Percentiles rank a stretch among this genome's conserved stretches.
These are phyloP conservation scores for Xanthoconium stramineum DNA, from an alignment of 768 basidiomycete species.

Conservation along the genomic window DNA sequence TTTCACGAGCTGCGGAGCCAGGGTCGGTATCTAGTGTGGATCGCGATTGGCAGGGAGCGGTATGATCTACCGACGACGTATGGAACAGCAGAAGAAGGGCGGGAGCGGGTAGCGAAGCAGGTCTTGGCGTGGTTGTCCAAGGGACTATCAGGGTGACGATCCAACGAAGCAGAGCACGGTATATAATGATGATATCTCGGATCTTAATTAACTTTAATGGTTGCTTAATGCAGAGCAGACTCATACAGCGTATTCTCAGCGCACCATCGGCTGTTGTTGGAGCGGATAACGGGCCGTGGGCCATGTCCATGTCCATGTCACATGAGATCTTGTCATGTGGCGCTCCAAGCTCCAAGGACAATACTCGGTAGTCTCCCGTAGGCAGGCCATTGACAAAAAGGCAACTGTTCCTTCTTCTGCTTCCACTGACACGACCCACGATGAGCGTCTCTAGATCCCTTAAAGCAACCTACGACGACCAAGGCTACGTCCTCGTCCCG, in stretches of 20 bases:
- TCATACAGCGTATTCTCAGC: too few relatives aligned
- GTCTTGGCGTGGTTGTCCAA: constrained; percentile 39
- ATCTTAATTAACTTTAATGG: neutral
- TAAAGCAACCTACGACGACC: constrained; percentile 52
- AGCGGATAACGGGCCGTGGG: neutral
- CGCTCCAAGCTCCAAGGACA: too few relatives aligned
- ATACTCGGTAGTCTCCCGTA: neutral
- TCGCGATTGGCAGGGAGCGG: constrained; percentile 42
- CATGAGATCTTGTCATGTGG: neutral
- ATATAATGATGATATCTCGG: too few relatives aligned
- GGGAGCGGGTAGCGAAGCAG: constrained; percentile 43
- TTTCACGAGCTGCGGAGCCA: constrained; percentile 30
- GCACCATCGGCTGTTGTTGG: neutral
- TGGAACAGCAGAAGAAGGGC: constrained; percentile 36
- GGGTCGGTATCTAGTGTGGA: constrained; percentile 40
- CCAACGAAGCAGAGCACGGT: neutral
- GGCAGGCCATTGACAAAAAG: too few relatives aligned
- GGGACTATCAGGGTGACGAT: neutral
- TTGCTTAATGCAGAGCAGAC: neutral
- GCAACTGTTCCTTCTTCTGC: too few relatives aligned
- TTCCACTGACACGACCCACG: neutral
- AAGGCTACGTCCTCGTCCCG: constrained; percentile 66
- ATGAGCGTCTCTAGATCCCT: constrained; percentile 16
- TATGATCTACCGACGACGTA: constrained; percentile 44
- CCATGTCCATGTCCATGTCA: neutral